These are phyloP conservation scores for Acanthamoeba triangularis DNA, from an alignment of 208 protist species.

Conservation along the genomic window DNA sequence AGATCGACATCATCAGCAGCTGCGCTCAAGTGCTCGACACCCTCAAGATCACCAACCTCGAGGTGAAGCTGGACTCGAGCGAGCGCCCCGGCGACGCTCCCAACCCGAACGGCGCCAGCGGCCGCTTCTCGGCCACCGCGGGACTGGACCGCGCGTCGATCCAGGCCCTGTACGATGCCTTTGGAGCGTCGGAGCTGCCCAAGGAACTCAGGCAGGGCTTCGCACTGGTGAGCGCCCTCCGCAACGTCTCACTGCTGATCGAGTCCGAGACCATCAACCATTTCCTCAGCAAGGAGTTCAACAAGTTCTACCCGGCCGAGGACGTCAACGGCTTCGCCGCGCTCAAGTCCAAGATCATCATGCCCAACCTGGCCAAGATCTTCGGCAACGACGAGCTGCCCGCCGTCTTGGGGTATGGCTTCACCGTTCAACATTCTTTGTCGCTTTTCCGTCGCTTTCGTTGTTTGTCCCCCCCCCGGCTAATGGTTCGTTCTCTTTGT, in stretches of 20 bases:
- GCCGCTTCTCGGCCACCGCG: background rate
- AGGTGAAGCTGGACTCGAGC: background rate
- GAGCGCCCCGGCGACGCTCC: slow-evolving; percentile 1
- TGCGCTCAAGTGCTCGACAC: background rate
- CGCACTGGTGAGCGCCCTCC: background rate
- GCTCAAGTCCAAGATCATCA: background rate
- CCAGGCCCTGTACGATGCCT: background rate
- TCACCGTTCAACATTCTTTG: too few species aligned
- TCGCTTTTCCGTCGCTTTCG: too few species aligned
- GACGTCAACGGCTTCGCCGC: background rate
- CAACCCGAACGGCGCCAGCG: background rate
- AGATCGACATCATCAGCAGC: background rate
- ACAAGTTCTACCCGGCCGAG: background rate
- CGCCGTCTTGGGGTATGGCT: background rate
- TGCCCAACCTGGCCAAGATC: background rate
- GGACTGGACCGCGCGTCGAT: background rate
- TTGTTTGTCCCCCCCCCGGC: too few species aligned
- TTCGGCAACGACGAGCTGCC: background rate
- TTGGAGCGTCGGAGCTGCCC: too few species aligned
- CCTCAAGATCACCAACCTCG: background rate
- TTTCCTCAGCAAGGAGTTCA: background rate
- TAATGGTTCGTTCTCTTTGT: background rate
- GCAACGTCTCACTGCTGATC: background rate
- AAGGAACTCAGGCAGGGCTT: background rate
- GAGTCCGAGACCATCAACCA: background rate